Conservation (phyloP, 2,329 filamentous ascomycete species). For the Cladosporium cucumerinum region DNA sequence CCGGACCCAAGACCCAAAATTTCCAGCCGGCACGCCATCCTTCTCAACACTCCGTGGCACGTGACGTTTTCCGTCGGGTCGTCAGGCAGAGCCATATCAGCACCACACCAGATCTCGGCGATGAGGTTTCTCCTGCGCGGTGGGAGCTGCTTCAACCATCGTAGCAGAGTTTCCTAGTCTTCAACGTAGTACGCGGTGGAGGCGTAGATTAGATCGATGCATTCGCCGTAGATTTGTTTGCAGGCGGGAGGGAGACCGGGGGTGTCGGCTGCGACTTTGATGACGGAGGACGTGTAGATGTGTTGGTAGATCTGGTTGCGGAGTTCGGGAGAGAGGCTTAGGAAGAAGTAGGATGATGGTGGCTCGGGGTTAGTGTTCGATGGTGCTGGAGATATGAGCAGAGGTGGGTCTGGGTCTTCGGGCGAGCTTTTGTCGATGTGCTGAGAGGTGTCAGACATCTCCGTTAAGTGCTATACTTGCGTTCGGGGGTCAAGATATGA, state of each 20-base stretch:
- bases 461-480: background rate
- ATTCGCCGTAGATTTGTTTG: background rate
- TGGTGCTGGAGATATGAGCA: background rate
- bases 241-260: background rate
- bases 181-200: background rate
- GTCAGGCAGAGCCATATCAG: background rate
- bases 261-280: background rate
- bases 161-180: background rate
- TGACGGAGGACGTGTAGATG: background rate
- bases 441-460: background rate
- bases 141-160: background rate
- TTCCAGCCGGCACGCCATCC: background rate
- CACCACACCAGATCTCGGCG: background rate
- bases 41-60: background rate
- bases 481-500: background rate
- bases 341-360: background rate
- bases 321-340: background rate
- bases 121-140: background rate
- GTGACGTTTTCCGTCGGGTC: background rate
- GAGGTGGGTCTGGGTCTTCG: background rate
- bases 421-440: background rate
- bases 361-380: background rate
- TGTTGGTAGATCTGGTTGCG: background rate
- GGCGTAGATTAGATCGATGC: background rate
- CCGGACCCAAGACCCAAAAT: background rate